phyloP scores from a whole-genome alignment of 495 filamentous ascomycete genomes.

The Trichoderma reesei region DNA sequence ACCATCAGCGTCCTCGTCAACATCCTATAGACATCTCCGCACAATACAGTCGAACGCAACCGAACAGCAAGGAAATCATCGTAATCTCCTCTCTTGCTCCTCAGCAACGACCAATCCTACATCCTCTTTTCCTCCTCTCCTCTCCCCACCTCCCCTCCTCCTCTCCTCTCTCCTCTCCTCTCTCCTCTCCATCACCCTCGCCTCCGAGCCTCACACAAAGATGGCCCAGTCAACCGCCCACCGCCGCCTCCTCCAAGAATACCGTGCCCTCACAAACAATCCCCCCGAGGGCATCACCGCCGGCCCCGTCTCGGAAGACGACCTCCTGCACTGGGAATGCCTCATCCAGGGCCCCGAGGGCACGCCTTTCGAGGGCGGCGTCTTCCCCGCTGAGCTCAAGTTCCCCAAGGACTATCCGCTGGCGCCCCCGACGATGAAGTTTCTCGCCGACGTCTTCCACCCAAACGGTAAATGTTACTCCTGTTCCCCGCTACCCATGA shows the following conservation, averaged over 20 bases:
- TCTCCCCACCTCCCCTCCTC: not conserved
- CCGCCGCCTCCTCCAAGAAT: conserved; percentile 94
- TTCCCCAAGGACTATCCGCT: conserved; percentile 97
- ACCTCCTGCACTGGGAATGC: conserved; percentile 95
- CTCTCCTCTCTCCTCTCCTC: not conserved
- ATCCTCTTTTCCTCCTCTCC: not conserved
- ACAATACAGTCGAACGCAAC: too few relatives aligned
- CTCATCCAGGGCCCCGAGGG: conserved; percentile 91
- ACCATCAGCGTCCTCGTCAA: too few relatives aligned
- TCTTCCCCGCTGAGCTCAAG: conserved; percentile 87
- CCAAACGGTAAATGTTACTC: conserved; percentile 66
- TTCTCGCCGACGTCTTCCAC: conserved; percentile 86
- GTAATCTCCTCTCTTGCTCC: not conserved
- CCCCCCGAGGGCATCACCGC: conserved; percentile 91
- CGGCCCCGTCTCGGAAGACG: conserved; percentile 85
- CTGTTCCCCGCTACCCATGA: not conserved
- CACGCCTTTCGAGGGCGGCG: conserved; percentile 88
- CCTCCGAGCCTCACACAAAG: conserved; percentile 10
- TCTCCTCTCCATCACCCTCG: not conserved
- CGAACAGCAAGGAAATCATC: too few relatives aligned
- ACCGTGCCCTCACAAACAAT: conserved; percentile 64
- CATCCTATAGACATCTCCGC: too few relatives aligned
- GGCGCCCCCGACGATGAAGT: conserved; percentile 88
- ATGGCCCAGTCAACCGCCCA: conserved; percentile 66
- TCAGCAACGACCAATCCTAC: not conserved